phyloP scores from a whole-genome alignment of 2,329 filamentous ascomycete species.

The Fusarium tricinctum region DNA sequence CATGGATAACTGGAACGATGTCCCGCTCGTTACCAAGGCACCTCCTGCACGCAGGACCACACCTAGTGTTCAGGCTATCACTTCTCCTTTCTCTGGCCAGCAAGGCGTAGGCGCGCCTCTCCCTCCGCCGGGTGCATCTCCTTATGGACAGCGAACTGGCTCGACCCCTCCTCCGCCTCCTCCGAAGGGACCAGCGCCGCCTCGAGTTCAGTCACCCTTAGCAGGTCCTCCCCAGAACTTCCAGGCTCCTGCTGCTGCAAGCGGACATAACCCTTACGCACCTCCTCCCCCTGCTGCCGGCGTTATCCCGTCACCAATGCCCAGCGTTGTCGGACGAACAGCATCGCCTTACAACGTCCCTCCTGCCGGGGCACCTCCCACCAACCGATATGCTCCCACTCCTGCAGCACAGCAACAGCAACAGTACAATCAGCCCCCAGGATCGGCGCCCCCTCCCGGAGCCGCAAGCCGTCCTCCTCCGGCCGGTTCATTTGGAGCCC shows the following conservation, averaged over 20 bases:
- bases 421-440: constrained; percentile 60
- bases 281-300: constrained; percentile 74
- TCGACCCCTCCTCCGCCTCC: constrained; percentile 84
- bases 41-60: constrained; percentile 78
- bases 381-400: constrained; percentile 81
- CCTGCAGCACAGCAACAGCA: constrained; percentile 67
- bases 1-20: constrained; percentile 92
- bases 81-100: constrained; percentile 81
- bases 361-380: constrained; percentile 76
- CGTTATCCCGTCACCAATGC: constrained; percentile 69
- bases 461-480: constrained; percentile 63
- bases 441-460: constrained; percentile 57
- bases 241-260: constrained; percentile 66
- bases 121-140: constrained; percentile 61
- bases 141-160: constrained; percentile 72
- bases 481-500: constrained; percentile 59
- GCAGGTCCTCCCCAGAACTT: constrained; percentile 67
- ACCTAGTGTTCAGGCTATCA: constrained; percentile 76
- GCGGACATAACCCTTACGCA: constrained; percentile 69
- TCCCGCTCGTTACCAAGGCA: constrained; percentile 84
- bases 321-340: constrained; percentile 77
- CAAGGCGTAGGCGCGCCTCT: constrained; percentile 69
- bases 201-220: constrained; percentile 80
- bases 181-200: constrained; percentile 81
- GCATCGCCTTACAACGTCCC: constrained; percentile 90